Percentiles rank a stretch among this genome's conserved stretches.
phyloP scores from a whole-genome alignment of 257 asterid species.

The Linderniella brevidens region DNA sequence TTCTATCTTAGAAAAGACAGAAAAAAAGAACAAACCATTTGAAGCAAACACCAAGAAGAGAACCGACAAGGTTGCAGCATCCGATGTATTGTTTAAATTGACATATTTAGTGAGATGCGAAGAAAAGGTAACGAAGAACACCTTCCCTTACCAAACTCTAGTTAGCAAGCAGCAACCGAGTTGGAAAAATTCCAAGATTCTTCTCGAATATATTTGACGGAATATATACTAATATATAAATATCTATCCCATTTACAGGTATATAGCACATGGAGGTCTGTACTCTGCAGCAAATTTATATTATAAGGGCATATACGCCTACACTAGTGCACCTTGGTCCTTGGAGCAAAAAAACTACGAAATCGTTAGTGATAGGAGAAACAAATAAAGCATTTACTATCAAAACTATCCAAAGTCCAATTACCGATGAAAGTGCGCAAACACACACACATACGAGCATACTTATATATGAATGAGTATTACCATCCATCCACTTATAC shows the following conservation, averaged over 20 bases:
- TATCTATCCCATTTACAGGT: constrained; percentile 35
- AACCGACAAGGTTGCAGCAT: constrained; percentile 14
- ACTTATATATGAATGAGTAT: too few relatives aligned
- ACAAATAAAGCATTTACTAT: too few relatives aligned
- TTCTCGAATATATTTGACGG: constrained; percentile 63
- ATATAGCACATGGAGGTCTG: constrained; percentile 16
- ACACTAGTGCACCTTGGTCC: constrained; percentile 15
- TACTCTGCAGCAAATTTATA: constrained; percentile 29
- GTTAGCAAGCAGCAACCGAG: constrained; percentile 54
- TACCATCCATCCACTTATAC: too few relatives aligned
- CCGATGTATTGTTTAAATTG: too few relatives aligned
- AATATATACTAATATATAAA: constrained; percentile 42
- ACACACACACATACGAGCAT: too few relatives aligned
- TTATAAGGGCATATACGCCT: constrained; percentile 13
- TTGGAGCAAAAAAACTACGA: background rate
- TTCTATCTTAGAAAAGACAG: constrained; percentile 1
- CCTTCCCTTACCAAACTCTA: constrained; percentile 75
- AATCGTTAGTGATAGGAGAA: too few relatives aligned
- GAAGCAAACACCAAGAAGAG: constrained; percentile 26
- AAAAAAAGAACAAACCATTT: constrained; percentile 22
- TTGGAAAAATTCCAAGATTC: constrained; percentile 62
- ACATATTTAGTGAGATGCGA: too few relatives aligned
- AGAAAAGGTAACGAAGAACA: constrained; percentile 8
- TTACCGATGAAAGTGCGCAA: too few relatives aligned
- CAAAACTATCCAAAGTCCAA: too few relatives aligned